A percentile compares a stretch with the other conserved stretches of the same genome.
phyloP scores from a whole-genome alignment of 805 yeast genomes.

The Jamesozyma lodderae region DNA sequence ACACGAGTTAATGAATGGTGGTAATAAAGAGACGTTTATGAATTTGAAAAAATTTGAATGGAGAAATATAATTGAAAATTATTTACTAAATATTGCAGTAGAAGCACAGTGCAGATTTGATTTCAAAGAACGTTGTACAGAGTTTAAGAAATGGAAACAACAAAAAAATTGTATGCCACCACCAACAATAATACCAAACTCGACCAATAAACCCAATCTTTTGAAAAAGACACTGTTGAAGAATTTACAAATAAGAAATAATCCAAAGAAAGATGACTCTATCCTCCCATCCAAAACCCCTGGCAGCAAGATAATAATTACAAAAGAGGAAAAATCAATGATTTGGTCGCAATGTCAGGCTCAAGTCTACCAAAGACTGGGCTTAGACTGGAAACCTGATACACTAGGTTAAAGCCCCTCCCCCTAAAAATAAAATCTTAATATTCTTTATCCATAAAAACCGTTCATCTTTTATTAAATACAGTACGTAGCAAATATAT shows the following conservation, averaged over 20 bases:
- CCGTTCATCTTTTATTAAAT: no score
- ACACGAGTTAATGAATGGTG: slow-evolving; percentile 24
- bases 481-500: background rate
- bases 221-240: slow-evolving; percentile 23
- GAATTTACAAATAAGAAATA: slow-evolving; percentile 4
- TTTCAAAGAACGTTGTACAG: slow-evolving; percentile 40
- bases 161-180: slow-evolving; percentile 6
- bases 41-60: slow-evolving; percentile 43
- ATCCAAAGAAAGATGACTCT: no score
- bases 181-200: slow-evolving; percentile 8
- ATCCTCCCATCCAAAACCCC: background rate
- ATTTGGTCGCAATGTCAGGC: slow-evolving; percentile 57
- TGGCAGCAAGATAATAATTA: slow-evolving; percentile 20
- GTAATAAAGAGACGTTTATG: slow-evolving; percentile 11
- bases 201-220: slow-evolving; percentile 3
- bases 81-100: slow-evolving; percentile 47
- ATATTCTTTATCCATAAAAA: no score
- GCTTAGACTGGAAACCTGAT: slow-evolving; percentile 48
- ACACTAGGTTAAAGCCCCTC: slow-evolving; percentile 1
- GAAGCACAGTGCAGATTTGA: slow-evolving; percentile 59
- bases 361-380: slow-evolving; percentile 43
- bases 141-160: slow-evolving; percentile 34
- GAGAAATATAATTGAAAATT: slow-evolving; percentile 63
- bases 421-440: background rate
- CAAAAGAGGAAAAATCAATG: slow-evolving; percentile 42